Evolutionary conservation across 2,329 filamentous ascomycete species (phyloP).

Genomic region (Aspergillus aculeatinus): DNA sequence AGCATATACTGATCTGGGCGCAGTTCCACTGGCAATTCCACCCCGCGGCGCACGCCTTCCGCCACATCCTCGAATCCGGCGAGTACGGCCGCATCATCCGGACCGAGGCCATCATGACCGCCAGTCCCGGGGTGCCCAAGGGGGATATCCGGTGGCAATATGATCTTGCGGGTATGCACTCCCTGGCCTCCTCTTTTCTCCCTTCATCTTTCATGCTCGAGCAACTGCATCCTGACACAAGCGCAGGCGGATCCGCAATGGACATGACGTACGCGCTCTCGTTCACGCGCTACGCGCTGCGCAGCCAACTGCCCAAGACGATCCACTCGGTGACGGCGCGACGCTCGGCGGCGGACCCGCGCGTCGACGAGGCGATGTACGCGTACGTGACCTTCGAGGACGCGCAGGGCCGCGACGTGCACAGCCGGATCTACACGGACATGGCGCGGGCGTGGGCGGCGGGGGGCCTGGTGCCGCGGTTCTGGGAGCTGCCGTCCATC

Average conservation of each 20-base stretch:
- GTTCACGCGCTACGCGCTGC: slow-evolving; percentile 35
- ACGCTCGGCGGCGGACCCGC: slow-evolving; percentile 25
- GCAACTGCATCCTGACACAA: not conserved
- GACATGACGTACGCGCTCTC: slow-evolving; percentile 40
- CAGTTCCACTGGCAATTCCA: slow-evolving; percentile 50
- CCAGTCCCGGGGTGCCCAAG: slow-evolving; percentile 25
- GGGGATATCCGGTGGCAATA: slow-evolving; percentile 49
- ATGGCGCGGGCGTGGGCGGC: slow-evolving; percentile 25
- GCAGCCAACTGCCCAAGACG: slow-evolving; percentile 25
- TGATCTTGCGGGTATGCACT: slow-evolving; percentile 34
- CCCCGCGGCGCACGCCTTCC: slow-evolving; percentile 46
- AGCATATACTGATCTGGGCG: too few species aligned
- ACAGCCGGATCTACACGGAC: slow-evolving; percentile 33
- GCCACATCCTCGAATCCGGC: slow-evolving; percentile 38
- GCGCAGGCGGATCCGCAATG: slow-evolving; percentile 35
- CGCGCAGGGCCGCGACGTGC: slow-evolving; percentile 14
- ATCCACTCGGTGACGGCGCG: slow-evolving; percentile 33
- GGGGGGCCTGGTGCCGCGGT: slow-evolving; percentile 25
- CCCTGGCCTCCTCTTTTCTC: not conserved
- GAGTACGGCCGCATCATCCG: slow-evolving; percentile 32
- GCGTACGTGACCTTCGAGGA: slow-evolving; percentile 28
- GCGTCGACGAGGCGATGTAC: slow-evolving; percentile 35
- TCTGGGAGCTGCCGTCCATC: slow-evolving; percentile 36
- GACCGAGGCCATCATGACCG: slow-evolving; percentile 24
- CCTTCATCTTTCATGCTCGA: not conserved